A percentile compares a stretch with the other conserved stretches of the same genome.
These are phyloP conservation scores for Microcyclospora tardicrescens DNA, from an alignment of 2,329 filamentous ascomycete genomes.

Conservation along the genomic window DNA sequence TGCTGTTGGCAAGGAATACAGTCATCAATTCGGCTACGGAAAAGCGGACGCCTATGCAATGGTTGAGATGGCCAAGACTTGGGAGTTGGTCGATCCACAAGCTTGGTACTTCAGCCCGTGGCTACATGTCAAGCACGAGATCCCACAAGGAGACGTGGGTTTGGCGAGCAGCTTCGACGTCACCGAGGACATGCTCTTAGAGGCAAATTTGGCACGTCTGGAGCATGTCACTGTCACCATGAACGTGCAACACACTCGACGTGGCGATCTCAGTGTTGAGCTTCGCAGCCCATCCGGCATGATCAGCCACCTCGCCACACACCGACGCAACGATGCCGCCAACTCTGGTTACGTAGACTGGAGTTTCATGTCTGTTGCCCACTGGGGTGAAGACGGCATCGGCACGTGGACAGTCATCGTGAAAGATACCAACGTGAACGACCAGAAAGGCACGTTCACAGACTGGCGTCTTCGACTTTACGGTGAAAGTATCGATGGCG, in stretches of 20 bases:
- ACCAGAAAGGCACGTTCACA: slow-evolving; percentile 61
- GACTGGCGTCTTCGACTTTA: slow-evolving; percentile 93
- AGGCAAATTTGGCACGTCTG: slow-evolving; percentile 70
- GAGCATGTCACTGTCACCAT: slow-evolving; percentile 97
- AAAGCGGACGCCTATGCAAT: slow-evolving; percentile 82
- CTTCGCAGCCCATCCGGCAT: slow-evolving; percentile 72
- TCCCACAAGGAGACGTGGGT: slow-evolving; percentile 75
- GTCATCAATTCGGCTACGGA: slow-evolving; percentile 89
- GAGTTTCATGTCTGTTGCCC: slow-evolving; percentile 98
- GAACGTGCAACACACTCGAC: slow-evolving; percentile 78
- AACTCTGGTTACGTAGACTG: slow-evolving; percentile 72
- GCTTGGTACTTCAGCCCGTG: slow-evolving; percentile 90
- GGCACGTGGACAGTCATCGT: slow-evolving; percentile 87
- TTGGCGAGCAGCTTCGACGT: slow-evolving; percentile 70
- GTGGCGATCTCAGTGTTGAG: slow-evolving; percentile 87
- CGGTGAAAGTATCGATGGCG: slow-evolving; percentile 72
- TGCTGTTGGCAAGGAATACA: slow-evolving; percentile 70
- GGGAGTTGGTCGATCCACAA: slow-evolving; percentile 84
- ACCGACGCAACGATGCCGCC: slow-evolving; percentile 56
- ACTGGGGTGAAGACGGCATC: slow-evolving; percentile 83
- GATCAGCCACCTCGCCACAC: slow-evolving; percentile 68
- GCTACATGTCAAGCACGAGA: slow-evolving; percentile 73
- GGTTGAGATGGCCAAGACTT: slow-evolving; percentile 73
- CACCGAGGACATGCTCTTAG: slow-evolving; percentile 63
- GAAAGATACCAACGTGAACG: slow-evolving; percentile 70